phyloP scores from a whole-genome alignment of 495 filamentous ascomycete genomes.

The Hypoxylon fragiforme region DNA sequence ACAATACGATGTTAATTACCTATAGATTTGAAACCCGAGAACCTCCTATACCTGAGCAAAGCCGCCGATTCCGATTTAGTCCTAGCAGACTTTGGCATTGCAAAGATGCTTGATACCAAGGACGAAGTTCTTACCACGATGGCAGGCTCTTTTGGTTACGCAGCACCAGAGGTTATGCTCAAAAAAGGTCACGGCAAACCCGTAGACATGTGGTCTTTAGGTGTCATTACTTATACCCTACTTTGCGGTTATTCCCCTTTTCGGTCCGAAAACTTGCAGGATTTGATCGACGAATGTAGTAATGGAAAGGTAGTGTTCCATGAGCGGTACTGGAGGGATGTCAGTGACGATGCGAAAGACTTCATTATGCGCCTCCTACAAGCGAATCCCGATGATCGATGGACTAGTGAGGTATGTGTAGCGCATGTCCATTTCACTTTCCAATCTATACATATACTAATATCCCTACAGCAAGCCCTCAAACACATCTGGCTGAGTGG shows the following conservation, averaged over 20 bases:
- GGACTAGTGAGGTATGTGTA: slow-evolving; percentile 72
- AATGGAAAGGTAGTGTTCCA: slow-evolving; percentile 92
- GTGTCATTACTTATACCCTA: slow-evolving; percentile 98
- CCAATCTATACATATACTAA: slow-evolving; percentile 16
- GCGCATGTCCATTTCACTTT: neutral
- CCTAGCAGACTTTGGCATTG: slow-evolving; percentile 96
- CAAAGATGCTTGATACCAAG: slow-evolving; percentile 92
- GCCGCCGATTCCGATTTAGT: slow-evolving; percentile 80
- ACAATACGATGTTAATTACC: neutral
- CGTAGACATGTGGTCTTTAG: slow-evolving; percentile 99
- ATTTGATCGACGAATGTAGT: slow-evolving; percentile 94
- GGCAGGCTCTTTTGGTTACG: slow-evolving; percentile 98
- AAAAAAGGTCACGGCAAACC: slow-evolving; percentile 97
- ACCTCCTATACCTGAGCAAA: slow-evolving; percentile 88
- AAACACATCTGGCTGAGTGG: slow-evolving; percentile 89
- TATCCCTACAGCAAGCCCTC: slow-evolving; percentile 64
- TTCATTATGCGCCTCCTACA: slow-evolving; percentile 87
- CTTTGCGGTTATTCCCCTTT: slow-evolving; percentile 99
- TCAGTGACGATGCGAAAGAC: slow-evolving; percentile 92
- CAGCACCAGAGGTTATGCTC: slow-evolving; percentile 97
- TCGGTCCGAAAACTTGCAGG: slow-evolving; percentile 88
- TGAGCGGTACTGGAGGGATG: slow-evolving; percentile 97
- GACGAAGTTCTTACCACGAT: slow-evolving; percentile 94
- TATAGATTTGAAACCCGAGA: slow-evolving; percentile 95
- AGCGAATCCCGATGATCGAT: slow-evolving; percentile 73